Evolutionary conservation across 208 protist species (phyloP).

Genomic region (Acanthamoeba quina): DNA sequence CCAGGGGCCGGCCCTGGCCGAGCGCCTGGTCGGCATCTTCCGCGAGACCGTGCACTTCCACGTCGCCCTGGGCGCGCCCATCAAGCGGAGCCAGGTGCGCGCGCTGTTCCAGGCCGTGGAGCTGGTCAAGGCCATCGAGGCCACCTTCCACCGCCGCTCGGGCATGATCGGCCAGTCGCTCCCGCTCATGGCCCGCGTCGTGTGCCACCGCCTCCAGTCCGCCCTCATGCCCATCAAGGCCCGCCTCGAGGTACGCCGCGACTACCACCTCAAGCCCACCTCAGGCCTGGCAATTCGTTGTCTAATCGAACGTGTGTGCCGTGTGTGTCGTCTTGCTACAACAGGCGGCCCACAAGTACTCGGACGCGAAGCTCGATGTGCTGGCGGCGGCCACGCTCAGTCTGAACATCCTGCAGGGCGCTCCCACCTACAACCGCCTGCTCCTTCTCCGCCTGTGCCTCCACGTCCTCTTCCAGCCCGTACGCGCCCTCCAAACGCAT

Average conservation of each 20-base stretch:
- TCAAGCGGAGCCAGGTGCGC: slow-evolving; percentile 88
- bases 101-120: slow-evolving; percentile 90
- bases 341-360: slow-evolving; percentile 46
- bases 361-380: slow-evolving; percentile 85
- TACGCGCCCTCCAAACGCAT: background rate
- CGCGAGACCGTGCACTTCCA: slow-evolving; percentile 91
- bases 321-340: background rate
- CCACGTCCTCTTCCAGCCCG: slow-evolving; percentile 87
- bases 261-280: background rate
- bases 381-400: slow-evolving; percentile 87
- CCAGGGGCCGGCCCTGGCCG: slow-evolving; percentile 88
- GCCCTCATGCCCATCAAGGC: slow-evolving; percentile 78
- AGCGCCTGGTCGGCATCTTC: slow-evolving; percentile 87
- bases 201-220: slow-evolving; percentile 90
- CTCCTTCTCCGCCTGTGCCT: slow-evolving; percentile 88
- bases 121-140: slow-evolving; percentile 93
- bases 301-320: background rate
- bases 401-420: slow-evolving; percentile 89
- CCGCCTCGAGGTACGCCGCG: background rate
- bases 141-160: slow-evolving; percentile 91
- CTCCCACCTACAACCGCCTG: slow-evolving; percentile 87
- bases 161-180: slow-evolving; percentile 91
- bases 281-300: background rate
- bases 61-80: slow-evolving; percentile 85
- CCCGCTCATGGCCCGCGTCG: slow-evolving; percentile 88